Evolutionary conservation across 2,329 filamentous ascomycete species (phyloP).

Genomic region (Fusarium agapanthi): DNA sequence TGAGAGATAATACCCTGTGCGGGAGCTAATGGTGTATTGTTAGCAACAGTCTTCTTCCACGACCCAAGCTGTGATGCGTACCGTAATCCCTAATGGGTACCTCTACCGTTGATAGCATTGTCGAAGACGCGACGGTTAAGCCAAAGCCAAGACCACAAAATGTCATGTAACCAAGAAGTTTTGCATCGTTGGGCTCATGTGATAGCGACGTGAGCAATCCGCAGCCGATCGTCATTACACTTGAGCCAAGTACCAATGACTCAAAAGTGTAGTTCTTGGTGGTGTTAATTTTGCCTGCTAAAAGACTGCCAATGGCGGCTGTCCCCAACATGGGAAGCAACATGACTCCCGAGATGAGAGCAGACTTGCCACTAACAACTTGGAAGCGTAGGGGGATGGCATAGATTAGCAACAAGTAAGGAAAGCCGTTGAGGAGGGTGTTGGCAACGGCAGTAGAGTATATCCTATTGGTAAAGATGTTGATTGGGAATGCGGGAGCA

Average conservation of each 20-base stretch:
- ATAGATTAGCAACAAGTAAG: conserved; percentile 59
- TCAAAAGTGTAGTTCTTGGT: conserved; percentile 54
- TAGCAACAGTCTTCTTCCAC: conserved; percentile 9
- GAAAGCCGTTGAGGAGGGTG: conserved; percentile 60
- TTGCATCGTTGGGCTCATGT: conserved; percentile 50
- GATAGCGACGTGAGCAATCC: conserved; percentile 54
- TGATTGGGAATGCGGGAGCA: conserved; percentile 56
- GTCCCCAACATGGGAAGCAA: conserved; percentile 62
- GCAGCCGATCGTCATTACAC: conserved; percentile 57
- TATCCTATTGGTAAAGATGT: conserved; percentile 56
- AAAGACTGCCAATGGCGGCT: conserved; percentile 55
- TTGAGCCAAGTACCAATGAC: conserved; percentile 53
- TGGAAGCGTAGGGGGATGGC: conserved; percentile 60
- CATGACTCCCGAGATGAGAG: conserved; percentile 59
- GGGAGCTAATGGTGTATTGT: conserved; percentile 49
- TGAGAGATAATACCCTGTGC: conserved; percentile 64
- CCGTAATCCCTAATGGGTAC: conserved; percentile 57
- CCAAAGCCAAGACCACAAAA: conserved; percentile 65
- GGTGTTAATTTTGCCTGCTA: conserved; percentile 54
- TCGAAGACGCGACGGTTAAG: conserved; percentile 56
- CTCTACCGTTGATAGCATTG: conserved; percentile 55
- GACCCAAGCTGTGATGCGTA: conserved; percentile 32
- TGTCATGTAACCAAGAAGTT: conserved; percentile 58
- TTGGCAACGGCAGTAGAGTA: conserved; percentile 55
- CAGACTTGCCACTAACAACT: conserved; percentile 57